Conservation (phyloP, 2,329 filamentous ascomycete genomes). For the Diaporthe nobilis region DNA sequence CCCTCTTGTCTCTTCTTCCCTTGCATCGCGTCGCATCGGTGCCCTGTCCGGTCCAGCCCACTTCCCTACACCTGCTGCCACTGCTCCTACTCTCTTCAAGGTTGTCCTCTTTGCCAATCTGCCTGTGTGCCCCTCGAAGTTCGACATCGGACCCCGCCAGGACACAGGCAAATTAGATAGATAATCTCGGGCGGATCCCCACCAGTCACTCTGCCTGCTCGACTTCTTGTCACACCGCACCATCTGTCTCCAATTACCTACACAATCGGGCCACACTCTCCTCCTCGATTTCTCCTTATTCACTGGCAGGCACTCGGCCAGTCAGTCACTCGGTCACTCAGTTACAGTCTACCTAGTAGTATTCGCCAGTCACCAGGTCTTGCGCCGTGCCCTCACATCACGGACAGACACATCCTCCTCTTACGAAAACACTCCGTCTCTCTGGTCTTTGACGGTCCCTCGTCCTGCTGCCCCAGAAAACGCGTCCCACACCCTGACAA, state of each 20-base stretch:
- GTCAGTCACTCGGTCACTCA: not conserved
- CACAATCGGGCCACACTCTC: conserved; percentile 3
- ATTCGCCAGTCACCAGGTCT: not conserved
- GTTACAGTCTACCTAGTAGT: not conserved
- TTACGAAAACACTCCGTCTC: not conserved
- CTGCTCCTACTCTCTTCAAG: not conserved
- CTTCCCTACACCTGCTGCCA: not conserved
- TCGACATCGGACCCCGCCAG: conserved; percentile 29
- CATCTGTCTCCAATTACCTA: conserved; percentile 19
- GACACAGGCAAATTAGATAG: conserved; percentile 7
- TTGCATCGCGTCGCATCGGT: conserved; percentile 15
- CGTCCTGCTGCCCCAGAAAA: not conserved
- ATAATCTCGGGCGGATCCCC: conserved; percentile 23
- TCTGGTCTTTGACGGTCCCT: not conserved
- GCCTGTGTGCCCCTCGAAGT: not conserved
- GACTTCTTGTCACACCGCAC: conserved; percentile 28
- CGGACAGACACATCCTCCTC: not conserved
- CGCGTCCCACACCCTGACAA: not conserved
- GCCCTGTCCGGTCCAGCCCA: conserved; percentile 1
- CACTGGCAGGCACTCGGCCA: not conserved
- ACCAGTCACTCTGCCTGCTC: conserved; percentile 9
- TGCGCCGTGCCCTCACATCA: not conserved
- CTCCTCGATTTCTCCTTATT: not conserved
- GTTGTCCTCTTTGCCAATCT: not conserved
- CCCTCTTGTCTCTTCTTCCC: not conserved